Base-by-base conservation (phyloP, 2,329 filamentous ascomycete species). In the Periglandula ipomoeae region DNA sequence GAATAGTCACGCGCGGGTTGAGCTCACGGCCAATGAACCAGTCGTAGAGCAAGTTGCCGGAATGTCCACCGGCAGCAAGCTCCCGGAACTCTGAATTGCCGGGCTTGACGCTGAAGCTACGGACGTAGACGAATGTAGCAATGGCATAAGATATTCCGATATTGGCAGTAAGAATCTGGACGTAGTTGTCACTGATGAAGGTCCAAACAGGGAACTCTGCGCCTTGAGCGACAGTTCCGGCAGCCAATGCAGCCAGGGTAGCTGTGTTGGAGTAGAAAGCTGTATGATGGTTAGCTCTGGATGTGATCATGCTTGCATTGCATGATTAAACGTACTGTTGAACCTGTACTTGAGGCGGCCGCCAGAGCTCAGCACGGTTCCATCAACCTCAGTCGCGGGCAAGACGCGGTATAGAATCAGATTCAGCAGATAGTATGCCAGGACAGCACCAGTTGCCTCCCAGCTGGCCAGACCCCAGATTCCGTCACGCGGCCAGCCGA, bases 1-100 rank as follows among this genome's bases (percentile, higher is more conserved):
- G 89, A 22, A 95, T 70, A 0, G 76, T 80, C 51, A 94, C 67
- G 44, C 90, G 87, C 3, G 91, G 91, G 69, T 97, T 97, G 52
- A 97, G 81, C 67, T 97, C 91, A 24, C 91, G 87, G 19, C 91
- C 91, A 55, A 97, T 96, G 70, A 89, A 97, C 82, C 89, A 97
- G 68, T 97, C 91, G 65, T 97, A 96, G 34, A 96, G 68, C 54
- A 89, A 70, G 66, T 95, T 96, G 50, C 89, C 90, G 1, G 81
- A 82, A 61, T 86, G 79, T 15, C 89, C 90, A 39, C 90, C 89
- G 1, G 81, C 79, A 0, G 90, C 90, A 7, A 97, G 76, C 64
- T 93, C 84, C 37, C 90, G 86, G 53, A 78, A 72, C 43, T 84
- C 75, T 11, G 76, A 72, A 63, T 94, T 88, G 39, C 79, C 82